phyloP scores from a whole-genome alignment of 73 alveolate genomes.

The Paramecium biaurelia region DNA sequence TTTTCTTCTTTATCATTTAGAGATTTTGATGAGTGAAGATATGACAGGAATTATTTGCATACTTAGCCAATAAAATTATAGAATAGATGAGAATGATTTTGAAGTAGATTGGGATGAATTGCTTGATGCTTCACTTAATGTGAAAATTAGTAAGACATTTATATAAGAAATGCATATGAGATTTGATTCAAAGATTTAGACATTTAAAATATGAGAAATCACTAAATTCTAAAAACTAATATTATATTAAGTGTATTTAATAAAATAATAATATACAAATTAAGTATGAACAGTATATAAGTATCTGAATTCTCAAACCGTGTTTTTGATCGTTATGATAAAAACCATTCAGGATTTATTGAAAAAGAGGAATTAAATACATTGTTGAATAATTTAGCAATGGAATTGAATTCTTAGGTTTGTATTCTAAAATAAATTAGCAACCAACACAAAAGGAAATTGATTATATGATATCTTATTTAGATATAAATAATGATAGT shows the following conservation, averaged over 20 bases:
- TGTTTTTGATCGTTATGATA: neutral
- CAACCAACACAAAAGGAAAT: neutral
- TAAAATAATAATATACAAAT: neutral
- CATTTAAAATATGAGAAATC: constrained; percentile 17
- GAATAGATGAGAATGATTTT: neutral
- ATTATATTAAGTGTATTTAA: neutral
- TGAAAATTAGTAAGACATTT: constrained; percentile 22
- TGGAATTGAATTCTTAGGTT: neutral
- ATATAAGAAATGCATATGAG: constrained; percentile 25
- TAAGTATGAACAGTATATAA: neutral
- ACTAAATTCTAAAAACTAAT: neutral
- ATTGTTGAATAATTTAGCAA: neutral
- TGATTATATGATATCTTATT: neutral
- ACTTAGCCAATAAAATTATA: neutral
- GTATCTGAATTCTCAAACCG: neutral
- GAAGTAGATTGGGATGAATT: constrained; percentile 53
- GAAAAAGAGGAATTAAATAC: neutral
- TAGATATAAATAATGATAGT: neutral
- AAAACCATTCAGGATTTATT: neutral
- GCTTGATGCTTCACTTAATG: neutral
- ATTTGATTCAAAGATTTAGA: constrained; percentile 8
- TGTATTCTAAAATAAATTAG: neutral
- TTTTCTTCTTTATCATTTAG: constrained; percentile 50
- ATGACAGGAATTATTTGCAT: constrained; percentile 43
- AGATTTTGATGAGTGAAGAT: constrained; percentile 51